Percentiles rank a stretch among this genome's conserved stretches.
phyloP scores from a whole-genome alignment of 1,284 basidiomycete genomes.

The Polyporus tsugae region DNA sequence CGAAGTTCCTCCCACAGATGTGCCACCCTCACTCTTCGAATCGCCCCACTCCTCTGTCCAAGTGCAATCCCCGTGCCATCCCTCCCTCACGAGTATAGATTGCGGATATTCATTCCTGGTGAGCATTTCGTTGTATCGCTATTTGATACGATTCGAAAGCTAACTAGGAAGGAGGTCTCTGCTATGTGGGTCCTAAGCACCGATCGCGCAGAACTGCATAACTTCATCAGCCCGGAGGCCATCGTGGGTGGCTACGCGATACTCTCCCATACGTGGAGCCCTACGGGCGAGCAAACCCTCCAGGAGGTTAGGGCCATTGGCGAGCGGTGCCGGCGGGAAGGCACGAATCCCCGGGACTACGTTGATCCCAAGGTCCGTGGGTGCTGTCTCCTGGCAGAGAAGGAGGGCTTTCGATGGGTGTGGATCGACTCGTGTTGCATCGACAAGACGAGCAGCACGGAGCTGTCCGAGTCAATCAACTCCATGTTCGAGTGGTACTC shows the following conservation, averaged over 20 bases:
- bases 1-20: too few species aligned
- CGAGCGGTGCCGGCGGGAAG: neutral
- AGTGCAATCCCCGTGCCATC: neutral
- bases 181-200: conserved; percentile 21
- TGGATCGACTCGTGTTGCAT: conserved; percentile 31
- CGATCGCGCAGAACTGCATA: conserved; percentile 8
- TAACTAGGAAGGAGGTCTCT: neutral
- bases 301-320: conserved; percentile 10
- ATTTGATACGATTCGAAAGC: neutral
- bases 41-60: neutral
- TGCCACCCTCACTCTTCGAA: too few species aligned
- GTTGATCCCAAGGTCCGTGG: conserved; percentile 7
- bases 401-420: conserved; percentile 18
- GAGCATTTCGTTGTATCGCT: neutral
- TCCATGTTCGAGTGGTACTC: conserved; percentile 28
- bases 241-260: conserved; percentile 17
- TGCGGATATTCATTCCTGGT: neutral
- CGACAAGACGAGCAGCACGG: conserved; percentile 24
- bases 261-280: conserved; percentile 20
- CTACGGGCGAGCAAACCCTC: conserved; percentile 7
- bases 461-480: conserved; percentile 31
- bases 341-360: conserved; percentile 7
- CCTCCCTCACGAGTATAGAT: too few species aligned
- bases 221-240: conserved; percentile 4
- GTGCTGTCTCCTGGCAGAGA: conserved; percentile 13